Conservation (phyloP, 306 rosid genomes). For the Macrotyloma uniflorum region DNA sequence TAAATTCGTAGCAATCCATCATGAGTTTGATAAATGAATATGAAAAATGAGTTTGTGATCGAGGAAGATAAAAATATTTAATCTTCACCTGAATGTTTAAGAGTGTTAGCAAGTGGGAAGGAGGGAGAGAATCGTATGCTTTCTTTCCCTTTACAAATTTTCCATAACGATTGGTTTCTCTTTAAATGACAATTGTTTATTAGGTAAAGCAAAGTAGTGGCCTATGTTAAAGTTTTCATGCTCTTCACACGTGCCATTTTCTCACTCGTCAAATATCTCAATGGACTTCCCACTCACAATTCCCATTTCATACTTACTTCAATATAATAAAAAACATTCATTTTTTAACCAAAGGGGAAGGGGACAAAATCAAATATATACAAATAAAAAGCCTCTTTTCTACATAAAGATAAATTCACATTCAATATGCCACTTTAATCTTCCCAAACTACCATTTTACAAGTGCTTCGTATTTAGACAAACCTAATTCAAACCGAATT, state of each 20-base stretch:
- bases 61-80: no score
- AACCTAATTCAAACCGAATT: neutral
- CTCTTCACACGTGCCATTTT: slow-evolving; percentile 33
- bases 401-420: neutral
- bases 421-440: slow-evolving; percentile 9
- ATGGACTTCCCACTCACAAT: slow-evolving; percentile 27
- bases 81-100: neutral
- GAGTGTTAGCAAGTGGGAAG: slow-evolving; percentile 41
- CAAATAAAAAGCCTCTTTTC: neutral
- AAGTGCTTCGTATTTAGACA: neutral
- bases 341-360: neutral
- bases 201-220: slow-evolving; percentile 33
- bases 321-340: neutral
- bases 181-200: slow-evolving; percentile 61
- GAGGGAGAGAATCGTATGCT: slow-evolving; percentile 57
- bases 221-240: slow-evolving; percentile 15
- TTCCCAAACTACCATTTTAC: neutral
- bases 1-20: no score
- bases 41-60: no score
- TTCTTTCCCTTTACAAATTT: slow-evolving; percentile 39
- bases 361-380: neutral
- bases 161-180: slow-evolving; percentile 54
- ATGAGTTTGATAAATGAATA: no score
- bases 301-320: slow-evolving; percentile 8
- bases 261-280: slow-evolving; percentile 14